phyloP scores from a whole-genome alignment of 495 filamentous ascomycete genomes.

The Schizothecium vesticola region DNA sequence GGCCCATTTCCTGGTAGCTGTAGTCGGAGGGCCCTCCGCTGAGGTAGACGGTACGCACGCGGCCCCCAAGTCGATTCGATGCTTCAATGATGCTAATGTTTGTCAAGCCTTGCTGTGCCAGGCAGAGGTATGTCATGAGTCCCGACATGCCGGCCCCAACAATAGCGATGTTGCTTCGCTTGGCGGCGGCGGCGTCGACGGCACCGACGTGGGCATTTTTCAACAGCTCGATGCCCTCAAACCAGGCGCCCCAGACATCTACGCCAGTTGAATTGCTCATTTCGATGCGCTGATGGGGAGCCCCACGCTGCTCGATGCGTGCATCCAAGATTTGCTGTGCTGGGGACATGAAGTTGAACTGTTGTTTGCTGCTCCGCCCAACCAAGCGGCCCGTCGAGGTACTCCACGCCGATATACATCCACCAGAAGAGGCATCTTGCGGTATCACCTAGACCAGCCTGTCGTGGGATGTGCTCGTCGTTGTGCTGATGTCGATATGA shows the following conservation, averaged over 20 bases:
- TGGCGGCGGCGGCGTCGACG: constrained; percentile 47
- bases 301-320: neutral
- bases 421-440: constrained; percentile 31
- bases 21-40: constrained; percentile 55
- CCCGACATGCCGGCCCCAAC: constrained; percentile 63
- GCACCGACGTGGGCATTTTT: constrained; percentile 44
- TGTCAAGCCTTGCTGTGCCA: constrained; percentile 28
- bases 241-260: constrained; percentile 60
- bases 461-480: constrained; percentile 15
- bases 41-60: constrained; percentile 57
- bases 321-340: neutral
- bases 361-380: constrained; percentile 39
- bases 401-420: constrained; percentile 51
- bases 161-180: constrained; percentile 51
- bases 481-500: constrained; percentile 28
- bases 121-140: constrained; percentile 45
- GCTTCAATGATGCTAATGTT: constrained; percentile 34
- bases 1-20: constrained; percentile 69
- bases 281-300: constrained; percentile 15
- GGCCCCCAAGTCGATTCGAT: constrained; percentile 34
- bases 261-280: constrained; percentile 44
- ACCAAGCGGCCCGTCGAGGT: constrained; percentile 29
- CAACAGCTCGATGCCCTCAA: constrained; percentile 58
- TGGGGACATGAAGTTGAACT: neutral
- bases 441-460: constrained; percentile 51